phyloP scores from a whole-genome alignment of 495 filamentous ascomycete species.

The Gamarada debralockiae region DNA sequence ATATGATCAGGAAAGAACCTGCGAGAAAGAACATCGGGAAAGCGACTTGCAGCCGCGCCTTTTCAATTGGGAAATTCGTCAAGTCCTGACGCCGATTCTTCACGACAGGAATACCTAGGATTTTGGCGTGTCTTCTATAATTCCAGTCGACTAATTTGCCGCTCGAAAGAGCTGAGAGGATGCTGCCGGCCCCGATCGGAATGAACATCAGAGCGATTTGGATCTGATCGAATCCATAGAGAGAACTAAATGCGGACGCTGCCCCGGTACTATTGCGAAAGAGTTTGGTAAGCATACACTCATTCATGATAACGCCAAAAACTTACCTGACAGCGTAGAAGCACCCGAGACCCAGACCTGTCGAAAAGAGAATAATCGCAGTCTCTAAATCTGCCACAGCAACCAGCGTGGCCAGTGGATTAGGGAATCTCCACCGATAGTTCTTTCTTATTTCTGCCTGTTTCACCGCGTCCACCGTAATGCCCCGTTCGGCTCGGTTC shows the following conservation, averaged over 20 bases:
- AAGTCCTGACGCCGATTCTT: constrained; percentile 46
- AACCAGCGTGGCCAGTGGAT: constrained; percentile 42
- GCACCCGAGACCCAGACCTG: constrained; percentile 10
- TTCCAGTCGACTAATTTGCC: constrained; percentile 54
- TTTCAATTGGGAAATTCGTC: constrained; percentile 60
- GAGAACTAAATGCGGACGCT: constrained; percentile 42
- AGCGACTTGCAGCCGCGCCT: constrained; percentile 54
- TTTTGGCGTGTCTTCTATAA: constrained; percentile 42
- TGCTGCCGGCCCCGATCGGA: constrained; percentile 57
- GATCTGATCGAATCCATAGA: constrained; percentile 57
- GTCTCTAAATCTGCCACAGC: constrained; percentile 7
- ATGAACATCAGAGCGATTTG: constrained; percentile 57
- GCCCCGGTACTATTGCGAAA: constrained; percentile 32
- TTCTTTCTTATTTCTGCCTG: constrained; percentile 13
- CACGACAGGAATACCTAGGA: constrained; percentile 39
- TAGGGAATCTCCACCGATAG: constrained; percentile 46
- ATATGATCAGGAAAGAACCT: constrained; percentile 38
- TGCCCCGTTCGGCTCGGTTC: constrained; percentile 11
- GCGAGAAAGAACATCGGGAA: constrained; percentile 44
- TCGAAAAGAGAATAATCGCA: constrained; percentile 11
- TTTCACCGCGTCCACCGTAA: constrained; percentile 8
- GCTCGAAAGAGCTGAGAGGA: constrained; percentile 54
- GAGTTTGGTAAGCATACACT: neutral
- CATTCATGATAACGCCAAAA: neutral
- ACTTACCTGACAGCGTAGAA: constrained; percentile 18